phyloP scores from a whole-genome alignment of 352 stramenopile species.

The Pythium utonaiense region DNA sequence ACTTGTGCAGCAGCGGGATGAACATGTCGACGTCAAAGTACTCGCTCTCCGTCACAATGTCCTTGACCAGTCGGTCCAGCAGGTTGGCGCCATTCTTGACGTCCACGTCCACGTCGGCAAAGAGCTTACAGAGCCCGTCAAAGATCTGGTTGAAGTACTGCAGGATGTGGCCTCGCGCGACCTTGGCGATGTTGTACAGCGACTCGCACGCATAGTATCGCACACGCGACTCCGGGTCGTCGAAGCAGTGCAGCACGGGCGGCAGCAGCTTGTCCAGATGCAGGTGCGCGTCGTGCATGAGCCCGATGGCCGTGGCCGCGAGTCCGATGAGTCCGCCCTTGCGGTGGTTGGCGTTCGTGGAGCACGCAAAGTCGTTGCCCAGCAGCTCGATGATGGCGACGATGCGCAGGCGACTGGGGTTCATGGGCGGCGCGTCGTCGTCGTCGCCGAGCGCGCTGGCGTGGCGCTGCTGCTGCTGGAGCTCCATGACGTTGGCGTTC shows the following conservation, averaged over 20 bases:
- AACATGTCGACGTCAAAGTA: slow-evolving; percentile 99
- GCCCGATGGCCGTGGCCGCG: slow-evolving; percentile 95
- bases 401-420: slow-evolving; percentile 78
- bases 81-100: slow-evolving; percentile 97
- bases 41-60: slow-evolving; percentile 98
- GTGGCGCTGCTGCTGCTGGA: slow-evolving; percentile 55
- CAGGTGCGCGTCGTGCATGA: slow-evolving; percentile 91
- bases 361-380: slow-evolving; percentile 97
- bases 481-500: slow-evolving; percentile 79
- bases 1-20: slow-evolving; percentile 98
- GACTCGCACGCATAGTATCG: slow-evolving; percentile 99
- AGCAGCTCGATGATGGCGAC: slow-evolving; percentile 95
- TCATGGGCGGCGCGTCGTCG: slow-evolving; percentile 18
- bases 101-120: slow-evolving; percentile 98
- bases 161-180: slow-evolving; percentile 92
- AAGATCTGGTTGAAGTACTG: slow-evolving; percentile 99
- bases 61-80: slow-evolving; percentile 93
- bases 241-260: slow-evolving; percentile 98
- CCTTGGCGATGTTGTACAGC: slow-evolving; percentile 99
- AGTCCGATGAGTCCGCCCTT: slow-evolving; percentile 99
- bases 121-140: slow-evolving; percentile 94
- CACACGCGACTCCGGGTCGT: slow-evolving; percentile 97
- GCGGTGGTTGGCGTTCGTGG: slow-evolving; percentile 97
- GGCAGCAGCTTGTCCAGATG: slow-evolving; percentile 94
- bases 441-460: too few species aligned